Evolutionary conservation across 2,329 filamentous ascomycete genomes (phyloP).

Genomic region (Pseudogymnoascus sp.): DNA sequence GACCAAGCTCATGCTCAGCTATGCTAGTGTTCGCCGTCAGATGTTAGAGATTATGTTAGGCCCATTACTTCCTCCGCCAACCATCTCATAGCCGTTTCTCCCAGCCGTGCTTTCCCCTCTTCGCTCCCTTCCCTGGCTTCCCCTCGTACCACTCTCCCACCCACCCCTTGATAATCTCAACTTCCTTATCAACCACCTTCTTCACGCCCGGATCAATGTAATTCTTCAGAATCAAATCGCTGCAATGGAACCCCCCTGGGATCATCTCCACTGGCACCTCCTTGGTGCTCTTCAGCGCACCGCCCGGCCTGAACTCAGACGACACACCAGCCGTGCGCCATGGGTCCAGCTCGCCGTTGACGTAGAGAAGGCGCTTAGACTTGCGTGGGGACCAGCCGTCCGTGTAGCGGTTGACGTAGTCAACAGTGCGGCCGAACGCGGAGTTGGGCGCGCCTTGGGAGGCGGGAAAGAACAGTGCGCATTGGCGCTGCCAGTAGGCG

Average conservation of each 20-base stretch:
- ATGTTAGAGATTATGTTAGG: background rate
- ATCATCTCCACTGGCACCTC: conserved; percentile 45
- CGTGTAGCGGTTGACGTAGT: conserved; percentile 42
- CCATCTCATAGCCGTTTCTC: background rate
- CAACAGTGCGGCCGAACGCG: conserved; percentile 38
- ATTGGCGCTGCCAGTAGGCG: conserved; percentile 48
- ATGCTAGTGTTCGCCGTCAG: background rate
- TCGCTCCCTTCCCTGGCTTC: background rate
- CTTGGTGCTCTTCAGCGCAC: conserved; percentile 39
- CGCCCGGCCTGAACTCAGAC: conserved; percentile 44
- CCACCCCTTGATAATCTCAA: conserved; percentile 45
- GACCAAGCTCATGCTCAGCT: background rate
- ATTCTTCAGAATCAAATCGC: conserved; percentile 41
- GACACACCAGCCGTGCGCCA: conserved; percentile 48
- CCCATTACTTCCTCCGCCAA: background rate
- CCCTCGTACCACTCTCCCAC: conserved; percentile 37
- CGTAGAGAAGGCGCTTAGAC: conserved; percentile 46
- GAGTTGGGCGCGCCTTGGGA: conserved; percentile 30
- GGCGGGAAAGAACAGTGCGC: conserved; percentile 45
- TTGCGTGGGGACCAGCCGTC: conserved; percentile 45
- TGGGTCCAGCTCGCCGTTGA: conserved; percentile 51
- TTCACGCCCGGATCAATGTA: conserved; percentile 39
- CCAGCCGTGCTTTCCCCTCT: background rate
- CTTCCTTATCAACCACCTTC: conserved; percentile 39
- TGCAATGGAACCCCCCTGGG: conserved; percentile 45